A percentile compares a stretch with the other conserved stretches of the same genome.
phyloP scores from a whole-genome alignment of 2,329 filamentous ascomycete genomes.

The Xylariaceae sp. region DNA sequence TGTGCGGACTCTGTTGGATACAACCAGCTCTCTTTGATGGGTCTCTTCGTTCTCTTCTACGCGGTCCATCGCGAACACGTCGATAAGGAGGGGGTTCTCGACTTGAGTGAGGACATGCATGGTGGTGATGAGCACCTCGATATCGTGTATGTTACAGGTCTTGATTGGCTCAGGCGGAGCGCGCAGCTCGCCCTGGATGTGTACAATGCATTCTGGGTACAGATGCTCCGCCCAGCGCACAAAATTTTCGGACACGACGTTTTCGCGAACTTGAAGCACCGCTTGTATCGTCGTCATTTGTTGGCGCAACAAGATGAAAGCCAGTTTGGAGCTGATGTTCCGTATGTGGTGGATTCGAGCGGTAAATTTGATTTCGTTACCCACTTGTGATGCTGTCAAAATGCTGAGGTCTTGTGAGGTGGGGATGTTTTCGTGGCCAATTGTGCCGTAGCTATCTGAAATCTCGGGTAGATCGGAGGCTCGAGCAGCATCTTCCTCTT shows the following conservation, averaged over 20 bases:
- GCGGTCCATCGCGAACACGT: conserved; percentile 46
- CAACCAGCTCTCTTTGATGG: conserved; percentile 53
- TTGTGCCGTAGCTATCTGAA: conserved; percentile 26
- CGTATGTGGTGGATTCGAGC: conserved; percentile 75
- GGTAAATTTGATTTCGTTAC: conserved; percentile 61
- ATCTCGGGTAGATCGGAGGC: conserved; percentile 26
- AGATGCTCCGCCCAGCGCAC: conserved; percentile 85
- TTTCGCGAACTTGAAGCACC: conserved; percentile 57
- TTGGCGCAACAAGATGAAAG: conserved; percentile 83
- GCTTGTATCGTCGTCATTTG: conserved; percentile 81
- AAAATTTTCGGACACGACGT: conserved; percentile 66
- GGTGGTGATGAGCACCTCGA: conserved; percentile 67
- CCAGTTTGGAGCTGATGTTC: conserved; percentile 74
- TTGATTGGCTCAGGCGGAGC: conserved; percentile 70
- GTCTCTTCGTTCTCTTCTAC: conserved; percentile 34
- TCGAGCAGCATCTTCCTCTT: conserved; percentile 32
- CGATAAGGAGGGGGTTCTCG: conserved; percentile 44
- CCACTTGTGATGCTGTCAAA: conserved; percentile 44
- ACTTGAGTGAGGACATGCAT: conserved; percentile 51
- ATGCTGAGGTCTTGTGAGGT: conserved; percentile 32
- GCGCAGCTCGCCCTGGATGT: conserved; percentile 70
- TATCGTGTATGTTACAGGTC: conserved; percentile 68
- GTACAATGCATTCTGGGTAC: conserved; percentile 71
- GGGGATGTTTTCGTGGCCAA: conserved; percentile 39
- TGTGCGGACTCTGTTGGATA: conserved; percentile 64